Conservation (phyloP, 768 basidiomycete species). For the Psilocybe cubensis region DNA sequence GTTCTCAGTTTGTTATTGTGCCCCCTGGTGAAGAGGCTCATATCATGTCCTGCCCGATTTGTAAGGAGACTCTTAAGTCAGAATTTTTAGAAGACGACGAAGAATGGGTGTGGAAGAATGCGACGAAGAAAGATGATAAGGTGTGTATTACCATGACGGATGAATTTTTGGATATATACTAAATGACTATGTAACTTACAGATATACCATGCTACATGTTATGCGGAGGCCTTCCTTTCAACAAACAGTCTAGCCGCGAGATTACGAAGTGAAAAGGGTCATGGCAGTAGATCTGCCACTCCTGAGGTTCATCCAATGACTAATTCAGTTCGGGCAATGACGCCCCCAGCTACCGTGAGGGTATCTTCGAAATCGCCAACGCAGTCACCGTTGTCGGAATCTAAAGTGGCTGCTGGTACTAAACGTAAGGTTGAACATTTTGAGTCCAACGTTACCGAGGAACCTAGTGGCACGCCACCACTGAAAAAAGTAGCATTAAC, state of each 20-base stretch:
- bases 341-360: constrained; percentile 38
- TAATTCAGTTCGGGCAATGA: constrained; percentile 37
- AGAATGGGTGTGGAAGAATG: constrained; percentile 98
- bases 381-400: constrained; percentile 54
- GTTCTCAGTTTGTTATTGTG: constrained; percentile 81
- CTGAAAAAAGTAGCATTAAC: constrained; percentile 67
- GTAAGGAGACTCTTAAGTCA: constrained; percentile 90
- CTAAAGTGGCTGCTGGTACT: constrained; percentile 55
- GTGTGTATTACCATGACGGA: constrained; percentile 47
- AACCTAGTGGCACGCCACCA: constrained; percentile 60
- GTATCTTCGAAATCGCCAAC: constrained; percentile 43
- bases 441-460: constrained; percentile 41
- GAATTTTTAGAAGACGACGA: constrained; percentile 96
- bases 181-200: no score
- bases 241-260: constrained; percentile 69
- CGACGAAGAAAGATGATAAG: constrained; percentile 80
- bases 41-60: constrained; percentile 88
- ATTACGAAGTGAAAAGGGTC: constrained; percentile 61
- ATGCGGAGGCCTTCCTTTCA: constrained; percentile 75
- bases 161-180: constrained; percentile 4
- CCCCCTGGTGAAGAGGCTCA: constrained; percentile 90
- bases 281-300: constrained; percentile 75
- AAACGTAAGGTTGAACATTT: constrained; percentile 78
- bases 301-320: constrained; percentile 56
- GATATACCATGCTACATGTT: constrained; percentile 96